A percentile compares a stretch with the other conserved stretches of the same genome.
phyloP scores from a whole-genome alignment of 2,329 filamentous ascomycete genomes.

The Penicillium brevicompactum region DNA sequence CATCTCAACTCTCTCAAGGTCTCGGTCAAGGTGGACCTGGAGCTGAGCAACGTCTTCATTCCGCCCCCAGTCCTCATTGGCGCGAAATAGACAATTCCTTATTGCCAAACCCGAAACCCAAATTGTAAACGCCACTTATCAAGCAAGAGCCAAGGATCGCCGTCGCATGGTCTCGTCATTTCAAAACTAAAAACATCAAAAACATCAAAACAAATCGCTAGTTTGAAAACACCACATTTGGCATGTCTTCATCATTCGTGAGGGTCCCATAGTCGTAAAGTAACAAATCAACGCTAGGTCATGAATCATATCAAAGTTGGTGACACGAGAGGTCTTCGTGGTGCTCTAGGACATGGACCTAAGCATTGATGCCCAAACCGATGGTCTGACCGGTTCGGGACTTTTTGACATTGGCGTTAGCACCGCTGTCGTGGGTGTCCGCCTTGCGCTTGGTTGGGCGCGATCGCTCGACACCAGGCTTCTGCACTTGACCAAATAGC shows the following conservation, averaged over 20 bases:
- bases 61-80: not conserved
- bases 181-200: constrained; percentile 7
- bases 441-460: constrained; percentile 42
- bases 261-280: constrained; percentile 20
- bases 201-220: constrained; percentile 12
- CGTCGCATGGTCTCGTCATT: constrained; percentile 3
- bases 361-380: constrained; percentile 58
- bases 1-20: not conserved
- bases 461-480: constrained; percentile 49
- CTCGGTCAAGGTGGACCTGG: not conserved
- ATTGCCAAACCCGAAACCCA: not conserved
- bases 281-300: constrained; percentile 24
- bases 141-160: constrained; percentile 5
- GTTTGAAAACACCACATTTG: constrained; percentile 7
- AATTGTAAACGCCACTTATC: constrained; percentile 6
- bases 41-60: constrained; percentile 2
- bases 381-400: constrained; percentile 52
- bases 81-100: constrained; percentile 1
- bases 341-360: constrained; percentile 19
- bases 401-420: constrained; percentile 49
- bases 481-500: constrained; percentile 64
- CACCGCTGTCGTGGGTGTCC: constrained; percentile 38
- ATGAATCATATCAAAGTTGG: constrained; percentile 27
- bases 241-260: constrained; percentile 25
- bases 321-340: constrained; percentile 3